phyloP scores from a whole-genome alignment of 1,284 basidiomycete species.

The Tylopilus orsonianus region DNA sequence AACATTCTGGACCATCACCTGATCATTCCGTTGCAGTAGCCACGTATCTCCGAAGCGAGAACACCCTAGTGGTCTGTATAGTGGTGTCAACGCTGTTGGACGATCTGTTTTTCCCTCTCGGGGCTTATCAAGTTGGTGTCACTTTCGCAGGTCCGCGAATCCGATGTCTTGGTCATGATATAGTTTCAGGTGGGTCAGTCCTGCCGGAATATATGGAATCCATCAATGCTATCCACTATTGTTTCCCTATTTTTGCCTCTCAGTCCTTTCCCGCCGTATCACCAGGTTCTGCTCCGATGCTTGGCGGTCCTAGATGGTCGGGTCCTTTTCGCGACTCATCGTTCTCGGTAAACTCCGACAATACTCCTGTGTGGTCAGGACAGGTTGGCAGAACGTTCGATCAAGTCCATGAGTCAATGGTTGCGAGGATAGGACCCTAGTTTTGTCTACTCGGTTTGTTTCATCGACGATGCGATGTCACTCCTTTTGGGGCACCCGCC shows the following conservation, averaged over 20 bases:
- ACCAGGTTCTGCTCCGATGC: background rate
- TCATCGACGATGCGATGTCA: too few relatives aligned
- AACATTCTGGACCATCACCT: constrained; percentile 2
- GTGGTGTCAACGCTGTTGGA: constrained; percentile 4
- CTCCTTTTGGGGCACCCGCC: constrained; percentile 1
- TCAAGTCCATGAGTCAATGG: background rate
- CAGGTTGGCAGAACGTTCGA: background rate
- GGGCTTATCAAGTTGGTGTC: background rate
- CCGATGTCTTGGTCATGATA: too few relatives aligned
- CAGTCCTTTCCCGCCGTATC: background rate
- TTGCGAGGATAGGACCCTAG: background rate
- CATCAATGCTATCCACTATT: background rate
- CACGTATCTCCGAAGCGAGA: constrained; percentile 4
- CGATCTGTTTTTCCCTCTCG: constrained; percentile 3
- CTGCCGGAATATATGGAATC: background rate
- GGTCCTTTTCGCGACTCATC: background rate
- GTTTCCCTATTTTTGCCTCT: background rate
- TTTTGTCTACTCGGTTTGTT: background rate
- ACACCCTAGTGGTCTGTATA: constrained; percentile 1
- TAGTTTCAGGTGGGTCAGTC: too few relatives aligned
- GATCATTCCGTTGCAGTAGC: background rate
- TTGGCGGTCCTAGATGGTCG: background rate
- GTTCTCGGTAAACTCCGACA: background rate
- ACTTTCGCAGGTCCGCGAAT: too few relatives aligned
- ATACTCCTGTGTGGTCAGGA: background rate